These are phyloP conservation scores for Clonostachys sp. DNA, from an alignment of 2,329 filamentous ascomycete species.

Conservation along the genomic window DNA sequence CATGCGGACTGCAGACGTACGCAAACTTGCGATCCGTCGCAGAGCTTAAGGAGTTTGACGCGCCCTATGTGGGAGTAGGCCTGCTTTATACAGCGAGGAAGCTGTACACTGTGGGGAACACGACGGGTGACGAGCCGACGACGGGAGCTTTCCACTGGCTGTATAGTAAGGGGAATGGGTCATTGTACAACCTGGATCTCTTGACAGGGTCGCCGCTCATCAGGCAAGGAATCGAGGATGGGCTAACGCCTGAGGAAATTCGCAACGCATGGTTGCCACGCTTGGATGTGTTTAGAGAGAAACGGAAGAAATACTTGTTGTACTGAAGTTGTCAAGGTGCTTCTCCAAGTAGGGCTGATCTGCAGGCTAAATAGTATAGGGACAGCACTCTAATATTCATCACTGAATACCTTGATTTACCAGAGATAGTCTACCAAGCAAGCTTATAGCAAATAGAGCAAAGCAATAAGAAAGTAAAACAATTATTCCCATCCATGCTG, in stretches of 20 bases:
- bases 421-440: too few relatives aligned
- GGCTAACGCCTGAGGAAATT: slow-evolving; percentile 6
- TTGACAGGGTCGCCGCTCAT: slow-evolving; percentile 5
- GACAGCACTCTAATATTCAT: too few relatives aligned
- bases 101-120: slow-evolving; percentile 4
- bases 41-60: slow-evolving; percentile 3
- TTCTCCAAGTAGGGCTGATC: too few relatives aligned
- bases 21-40: not conserved
- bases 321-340: slow-evolving; percentile 1
- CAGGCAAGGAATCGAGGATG: slow-evolving; percentile 6
- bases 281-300: slow-evolving; percentile 3
- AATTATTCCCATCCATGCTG: too few relatives aligned
- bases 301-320: slow-evolving; percentile 5
- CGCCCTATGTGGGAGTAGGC: slow-evolving; percentile 3
- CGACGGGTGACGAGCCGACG: not conserved
- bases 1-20: slow-evolving; percentile 7
- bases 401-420: too few relatives aligned
- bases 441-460: too few relatives aligned
- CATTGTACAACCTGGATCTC: slow-evolving; percentile 5
- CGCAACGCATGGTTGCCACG: slow-evolving; percentile 4
- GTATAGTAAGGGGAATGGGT: not conserved
- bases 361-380: too few relatives aligned
- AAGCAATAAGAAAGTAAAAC: too few relatives aligned
- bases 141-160: slow-evolving; percentile 5
- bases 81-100: slow-evolving; percentile 5